Conservation (phyloP, 257 asterid genomes). For the Gentiana straminea region DNA sequence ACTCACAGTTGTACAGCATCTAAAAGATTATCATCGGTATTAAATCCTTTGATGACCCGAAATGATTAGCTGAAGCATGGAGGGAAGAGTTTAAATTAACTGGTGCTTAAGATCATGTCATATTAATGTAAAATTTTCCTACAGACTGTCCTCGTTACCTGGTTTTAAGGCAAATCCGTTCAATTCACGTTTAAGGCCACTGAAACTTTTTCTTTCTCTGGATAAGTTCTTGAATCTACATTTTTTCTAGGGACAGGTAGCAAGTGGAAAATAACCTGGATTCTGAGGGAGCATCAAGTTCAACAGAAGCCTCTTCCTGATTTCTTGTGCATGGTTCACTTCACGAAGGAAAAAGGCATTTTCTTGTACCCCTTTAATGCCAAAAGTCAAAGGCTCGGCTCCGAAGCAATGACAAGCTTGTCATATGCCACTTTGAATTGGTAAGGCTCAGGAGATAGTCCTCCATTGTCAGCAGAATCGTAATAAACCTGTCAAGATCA, state of each 20-base stretch:
- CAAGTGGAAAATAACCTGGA: constrained; percentile 46
- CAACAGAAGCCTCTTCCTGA: constrained; percentile 76
- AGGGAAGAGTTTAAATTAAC: no score
- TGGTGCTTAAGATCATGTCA: no score
- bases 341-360: constrained; percentile 85
- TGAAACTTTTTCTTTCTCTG: no score
- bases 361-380: constrained; percentile 76
- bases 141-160: no score
- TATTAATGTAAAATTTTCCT: no score
- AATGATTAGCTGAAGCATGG: no score
- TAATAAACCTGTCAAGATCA: constrained; percentile 47
- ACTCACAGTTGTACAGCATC: no score
- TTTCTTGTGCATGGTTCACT: constrained; percentile 84
- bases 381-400: constrained; percentile 80
- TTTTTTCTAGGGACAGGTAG: no score
- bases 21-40: not conserved
- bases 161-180: no score
- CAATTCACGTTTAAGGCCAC: no score
- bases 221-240: no score
- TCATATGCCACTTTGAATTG: constrained; percentile 74
- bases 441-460: constrained; percentile 34
- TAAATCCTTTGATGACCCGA: no score
- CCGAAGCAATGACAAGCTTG: constrained; percentile 92
- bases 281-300: constrained; percentile 83
- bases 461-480: constrained; percentile 39